A percentile compares a stretch with the other conserved stretches of the same genome.
phyloP scores from a whole-genome alignment of 345 rosid species.

The Brassica juncea region DNA sequence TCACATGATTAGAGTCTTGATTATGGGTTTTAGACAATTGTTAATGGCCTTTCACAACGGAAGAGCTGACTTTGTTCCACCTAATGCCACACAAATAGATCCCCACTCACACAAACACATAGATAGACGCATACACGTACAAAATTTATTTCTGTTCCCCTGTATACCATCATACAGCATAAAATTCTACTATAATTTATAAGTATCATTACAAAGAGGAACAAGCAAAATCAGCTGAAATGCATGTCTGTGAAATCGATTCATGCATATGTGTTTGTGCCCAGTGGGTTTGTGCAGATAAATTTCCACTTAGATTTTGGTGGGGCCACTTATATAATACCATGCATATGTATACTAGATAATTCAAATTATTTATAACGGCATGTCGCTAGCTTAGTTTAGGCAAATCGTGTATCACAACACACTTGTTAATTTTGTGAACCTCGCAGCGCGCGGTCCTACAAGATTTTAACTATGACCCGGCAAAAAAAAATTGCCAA shows the following conservation, averaged over 20 bases:
- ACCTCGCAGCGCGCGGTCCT: neutral
- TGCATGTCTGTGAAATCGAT: neutral
- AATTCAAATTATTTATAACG: neutral
- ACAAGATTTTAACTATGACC: neutral
- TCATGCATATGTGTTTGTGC: neutral
- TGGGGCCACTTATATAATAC: neutral
- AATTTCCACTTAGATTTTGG: neutral
- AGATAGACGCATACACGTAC: neutral
- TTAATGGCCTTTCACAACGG: neutral
- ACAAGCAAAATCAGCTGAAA: neutral
- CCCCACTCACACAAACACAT: neutral
- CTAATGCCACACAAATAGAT: neutral
- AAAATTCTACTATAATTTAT: neutral
- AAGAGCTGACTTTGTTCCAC: neutral
- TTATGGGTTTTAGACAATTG: neutral
- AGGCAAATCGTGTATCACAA: neutral
- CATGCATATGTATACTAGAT: neutral
- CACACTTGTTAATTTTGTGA: neutral
- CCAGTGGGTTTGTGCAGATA: neutral
- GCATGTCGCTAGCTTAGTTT: neutral
- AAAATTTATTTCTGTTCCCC: neutral
- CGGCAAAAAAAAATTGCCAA: neutral
- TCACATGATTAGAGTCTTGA: neutral
- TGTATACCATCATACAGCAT: constrained; percentile 7
- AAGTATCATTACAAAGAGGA: neutral